Conservation (phyloP, 148 eudicot genomes). For the Pouteria glomerata region DNA sequence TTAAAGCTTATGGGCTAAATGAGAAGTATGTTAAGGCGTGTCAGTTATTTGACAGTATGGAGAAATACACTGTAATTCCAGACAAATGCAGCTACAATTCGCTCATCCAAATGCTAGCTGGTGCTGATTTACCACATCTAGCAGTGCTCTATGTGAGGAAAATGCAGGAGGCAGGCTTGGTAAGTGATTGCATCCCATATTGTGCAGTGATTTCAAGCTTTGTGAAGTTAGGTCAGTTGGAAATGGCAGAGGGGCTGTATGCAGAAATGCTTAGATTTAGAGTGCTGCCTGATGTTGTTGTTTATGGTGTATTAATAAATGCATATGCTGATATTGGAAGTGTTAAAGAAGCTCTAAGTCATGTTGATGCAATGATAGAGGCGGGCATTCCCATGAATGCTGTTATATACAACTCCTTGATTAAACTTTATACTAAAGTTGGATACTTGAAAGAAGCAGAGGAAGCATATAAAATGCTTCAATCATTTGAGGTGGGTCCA, state of each 20-base stretch:
- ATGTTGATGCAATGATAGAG: constrained; percentile 44
- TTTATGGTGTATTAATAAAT: constrained; percentile 68
- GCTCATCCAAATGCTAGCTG: constrained; percentile 67
- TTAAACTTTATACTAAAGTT: constrained; percentile 77
- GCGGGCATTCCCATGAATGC: constrained; percentile 52
- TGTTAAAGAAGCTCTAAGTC: constrained; percentile 45
- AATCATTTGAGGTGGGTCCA: constrained; percentile 39
- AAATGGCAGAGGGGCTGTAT: constrained; percentile 50
- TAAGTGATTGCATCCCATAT: constrained; percentile 65
- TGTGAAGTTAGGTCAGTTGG: constrained; percentile 54
- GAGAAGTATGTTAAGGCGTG: constrained; percentile 68
- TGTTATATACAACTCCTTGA: constrained; percentile 61
- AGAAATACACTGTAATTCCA: constrained; percentile 46
- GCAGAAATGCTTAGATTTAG: constrained; percentile 53
- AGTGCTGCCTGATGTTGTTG: constrained; percentile 72
- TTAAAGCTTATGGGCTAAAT: constrained; percentile 81
- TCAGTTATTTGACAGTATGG: constrained; percentile 64
- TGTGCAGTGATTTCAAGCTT: constrained; percentile 83
- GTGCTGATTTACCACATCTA: constrained; percentile 68
- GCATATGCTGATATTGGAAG: constrained; percentile 78
- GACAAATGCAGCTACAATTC: constrained; percentile 79
- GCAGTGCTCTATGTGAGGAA: constrained; percentile 59
- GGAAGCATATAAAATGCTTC: constrained; percentile 51
- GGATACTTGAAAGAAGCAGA: constrained; percentile 81
- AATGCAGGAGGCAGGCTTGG: constrained; percentile 65